These are phyloP conservation scores for Cystobasidium onofrii DNA, from an alignment of 768 basidiomycete species.

Conservation along the genomic window DNA sequence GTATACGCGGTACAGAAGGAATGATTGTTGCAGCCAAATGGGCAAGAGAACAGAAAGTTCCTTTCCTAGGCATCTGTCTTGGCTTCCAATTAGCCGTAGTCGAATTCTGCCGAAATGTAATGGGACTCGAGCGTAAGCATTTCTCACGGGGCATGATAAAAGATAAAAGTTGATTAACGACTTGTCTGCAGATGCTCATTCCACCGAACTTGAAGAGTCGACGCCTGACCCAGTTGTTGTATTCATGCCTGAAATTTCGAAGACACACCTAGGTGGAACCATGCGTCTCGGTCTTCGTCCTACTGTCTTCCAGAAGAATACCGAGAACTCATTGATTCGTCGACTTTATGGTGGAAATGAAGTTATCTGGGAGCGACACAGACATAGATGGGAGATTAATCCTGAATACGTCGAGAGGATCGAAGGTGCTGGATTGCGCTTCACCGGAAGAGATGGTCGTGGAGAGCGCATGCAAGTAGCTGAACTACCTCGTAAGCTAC, in stretches of 20 bases:
- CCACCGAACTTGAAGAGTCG: slow-evolving; percentile 62
- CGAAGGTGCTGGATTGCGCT: slow-evolving; percentile 62
- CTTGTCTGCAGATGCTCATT: slow-evolving; percentile 62
- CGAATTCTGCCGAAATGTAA: slow-evolving; percentile 83
- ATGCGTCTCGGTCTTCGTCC: slow-evolving; percentile 98
- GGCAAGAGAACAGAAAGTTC: slow-evolving; percentile 86
- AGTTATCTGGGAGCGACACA: slow-evolving; percentile 90
- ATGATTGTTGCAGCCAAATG: slow-evolving; percentile 98
- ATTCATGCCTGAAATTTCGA: slow-evolving; percentile 98
- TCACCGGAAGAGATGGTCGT: slow-evolving; percentile 83
- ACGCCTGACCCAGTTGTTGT: slow-evolving; percentile 59
- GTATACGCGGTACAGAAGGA: slow-evolving; percentile 83
- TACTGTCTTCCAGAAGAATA: slow-evolving; percentile 70
- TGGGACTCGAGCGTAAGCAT: slow-evolving; percentile 58
- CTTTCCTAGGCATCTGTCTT: slow-evolving; percentile 92
- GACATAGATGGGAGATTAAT: slow-evolving; percentile 94
- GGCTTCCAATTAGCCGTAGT: slow-evolving; percentile 96
- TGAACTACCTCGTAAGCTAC: slow-evolving; percentile 65
- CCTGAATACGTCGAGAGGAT: slow-evolving; percentile 71
- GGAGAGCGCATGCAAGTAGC: slow-evolving; percentile 96
- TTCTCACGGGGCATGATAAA: not conserved
- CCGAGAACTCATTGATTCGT: slow-evolving; percentile 66
- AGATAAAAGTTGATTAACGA: not conserved
- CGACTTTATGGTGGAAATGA: slow-evolving; percentile 72
- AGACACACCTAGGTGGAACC: slow-evolving; percentile 98